A percentile compares a stretch with the other conserved stretches of the same genome.
Evolutionary conservation across 129 eudicot genomes (phyloP).

Genomic region (Helianthus annuus): HanXRQr2.0-SUNRISE NC_035435.2:152558656-152559155

Average conservation of each 20-base stretch:
- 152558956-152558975: too few relatives aligned
- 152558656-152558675: background rate
- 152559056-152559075: slow-evolving; percentile 16
- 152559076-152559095: slow-evolving; percentile 18
- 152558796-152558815: slow-evolving; percentile 22
- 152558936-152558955: slow-evolving; percentile 10
- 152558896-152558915: slow-evolving; percentile 21
- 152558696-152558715: slow-evolving; percentile 10
- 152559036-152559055: slow-evolving; percentile 11
- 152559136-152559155: too few relatives aligned
- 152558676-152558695: background rate
- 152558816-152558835: slow-evolving; percentile 31
- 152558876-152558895: slow-evolving; percentile 5
- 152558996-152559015: background rate
- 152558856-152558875: slow-evolving; percentile 8
- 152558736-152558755: slow-evolving; percentile 35
- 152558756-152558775: slow-evolving; percentile 50
- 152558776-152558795: slow-evolving; percentile 50
- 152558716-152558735: background rate
- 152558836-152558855: slow-evolving; percentile 19
- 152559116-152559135: too few relatives aligned
- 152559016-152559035: background rate
- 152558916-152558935: slow-evolving; percentile 4
- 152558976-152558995: slow-evolving; percentile 17
- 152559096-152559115: background rate